phyloP scores from a whole-genome alignment of 2,329 filamentous ascomycete species.

The Myriosclerotinia curreyana region DNA sequence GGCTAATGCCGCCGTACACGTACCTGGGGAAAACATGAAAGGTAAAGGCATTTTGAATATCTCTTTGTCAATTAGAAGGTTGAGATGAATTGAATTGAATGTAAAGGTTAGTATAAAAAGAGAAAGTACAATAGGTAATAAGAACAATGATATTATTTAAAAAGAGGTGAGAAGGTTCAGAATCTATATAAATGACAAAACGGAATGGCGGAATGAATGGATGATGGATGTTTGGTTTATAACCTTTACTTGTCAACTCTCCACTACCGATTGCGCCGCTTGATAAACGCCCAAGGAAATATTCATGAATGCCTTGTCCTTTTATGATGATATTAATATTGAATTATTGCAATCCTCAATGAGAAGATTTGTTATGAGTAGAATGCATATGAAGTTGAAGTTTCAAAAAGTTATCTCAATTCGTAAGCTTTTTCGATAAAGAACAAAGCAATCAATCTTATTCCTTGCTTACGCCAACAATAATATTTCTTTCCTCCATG shows the following conservation, averaged over 20 bases:
- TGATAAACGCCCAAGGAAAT: conserved; percentile 14
- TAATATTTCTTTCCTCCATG: not conserved
- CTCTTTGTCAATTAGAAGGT: not conserved
- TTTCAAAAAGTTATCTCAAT: not conserved
- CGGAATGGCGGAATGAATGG: not conserved
- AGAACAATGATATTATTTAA: not conserved
- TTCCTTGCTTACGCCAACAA: conserved; percentile 13
- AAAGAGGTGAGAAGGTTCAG: not conserved
- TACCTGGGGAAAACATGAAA: conserved; percentile 22
- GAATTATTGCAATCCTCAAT: not conserved
- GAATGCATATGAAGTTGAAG: no score
- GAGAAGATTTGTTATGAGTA: no score
- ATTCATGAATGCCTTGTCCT: not conserved
- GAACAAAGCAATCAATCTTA: not conserved
- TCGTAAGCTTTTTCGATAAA: not conserved
- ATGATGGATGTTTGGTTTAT: not conserved
- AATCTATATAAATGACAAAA: conserved; percentile 11
- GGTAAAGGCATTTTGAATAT: conserved; percentile 18
- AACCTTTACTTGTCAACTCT: no score
- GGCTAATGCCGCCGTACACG: not conserved
- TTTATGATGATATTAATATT: not conserved
- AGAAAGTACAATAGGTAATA: not conserved
- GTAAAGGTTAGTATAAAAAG: not conserved
- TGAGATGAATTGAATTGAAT: not conserved
- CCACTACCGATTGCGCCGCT: not conserved